phyloP scores from a whole-genome alignment of 176 grass and related monocot genomes.

The Avena insularis region DNA sequence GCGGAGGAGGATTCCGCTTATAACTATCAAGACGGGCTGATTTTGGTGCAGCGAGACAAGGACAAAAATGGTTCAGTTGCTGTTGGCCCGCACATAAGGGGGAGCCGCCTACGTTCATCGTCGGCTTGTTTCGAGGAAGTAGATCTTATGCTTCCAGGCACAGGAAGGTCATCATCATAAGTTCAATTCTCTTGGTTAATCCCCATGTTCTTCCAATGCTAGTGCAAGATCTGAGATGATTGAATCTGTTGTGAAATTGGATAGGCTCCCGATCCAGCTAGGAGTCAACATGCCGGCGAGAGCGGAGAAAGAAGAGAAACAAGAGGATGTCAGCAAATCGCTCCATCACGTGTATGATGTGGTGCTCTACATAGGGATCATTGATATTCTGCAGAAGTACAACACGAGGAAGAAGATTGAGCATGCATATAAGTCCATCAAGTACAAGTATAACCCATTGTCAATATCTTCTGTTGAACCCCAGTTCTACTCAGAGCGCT shows the following conservation, averaged over 20 bases:
- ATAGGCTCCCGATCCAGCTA: constrained; percentile 94
- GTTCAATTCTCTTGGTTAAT: not conserved
- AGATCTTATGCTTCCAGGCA: constrained; percentile 97
- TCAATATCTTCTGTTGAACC: constrained; percentile 88
- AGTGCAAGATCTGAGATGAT: constrained; percentile 9
- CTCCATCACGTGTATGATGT: constrained; percentile 76
- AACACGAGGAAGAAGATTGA: constrained; percentile 90
- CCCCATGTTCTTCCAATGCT: not conserved
- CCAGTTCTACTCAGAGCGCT: constrained; percentile 73
- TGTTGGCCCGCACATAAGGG: constrained; percentile 90
- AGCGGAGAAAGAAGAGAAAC: constrained; percentile 64
- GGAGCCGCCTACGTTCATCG: constrained; percentile 75
- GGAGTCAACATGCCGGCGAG: constrained; percentile 99
- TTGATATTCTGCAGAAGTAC: constrained; percentile 94
- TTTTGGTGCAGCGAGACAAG: constrained; percentile 74
- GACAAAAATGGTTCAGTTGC: constrained; percentile 69
- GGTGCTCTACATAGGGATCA: constrained; percentile 95
- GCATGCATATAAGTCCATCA: constrained; percentile 87
- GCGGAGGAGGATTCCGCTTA: constrained; percentile 71
- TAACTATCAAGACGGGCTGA: constrained; percentile 69
- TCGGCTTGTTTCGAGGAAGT: constrained; percentile 92
- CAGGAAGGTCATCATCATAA: constrained; percentile 65
- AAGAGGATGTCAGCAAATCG: constrained; percentile 63
- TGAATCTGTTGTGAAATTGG: constrained; percentile 35
- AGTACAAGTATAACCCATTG: constrained; percentile 83